Conservation (phyloP, 805 yeast species). For the Clavispora asparagi region DNA sequence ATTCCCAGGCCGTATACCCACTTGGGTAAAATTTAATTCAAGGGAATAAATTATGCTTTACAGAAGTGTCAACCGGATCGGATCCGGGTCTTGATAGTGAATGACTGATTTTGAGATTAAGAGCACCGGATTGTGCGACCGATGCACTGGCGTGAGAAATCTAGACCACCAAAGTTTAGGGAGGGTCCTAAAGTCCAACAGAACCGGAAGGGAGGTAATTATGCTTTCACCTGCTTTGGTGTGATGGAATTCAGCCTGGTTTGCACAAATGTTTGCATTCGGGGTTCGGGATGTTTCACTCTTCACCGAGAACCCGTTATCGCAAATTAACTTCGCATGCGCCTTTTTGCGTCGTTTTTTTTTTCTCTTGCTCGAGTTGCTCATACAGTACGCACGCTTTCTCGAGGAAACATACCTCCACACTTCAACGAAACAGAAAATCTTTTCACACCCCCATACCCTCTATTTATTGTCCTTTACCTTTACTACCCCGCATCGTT, state of each 20-base stretch:
- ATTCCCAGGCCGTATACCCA: too few relatives aligned
- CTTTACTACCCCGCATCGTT: too few relatives aligned
- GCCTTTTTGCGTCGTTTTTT: not conserved
- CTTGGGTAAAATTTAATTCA: too few relatives aligned
- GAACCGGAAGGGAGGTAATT: too few relatives aligned
- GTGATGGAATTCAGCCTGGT: too few relatives aligned
- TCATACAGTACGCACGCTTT: not conserved
- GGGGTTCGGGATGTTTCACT: not conserved
- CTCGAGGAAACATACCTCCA: not conserved
- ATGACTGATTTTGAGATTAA: not conserved
- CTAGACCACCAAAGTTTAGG: not conserved
- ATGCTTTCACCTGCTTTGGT: too few relatives aligned
- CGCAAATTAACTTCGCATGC: not conserved
- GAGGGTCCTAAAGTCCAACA: not conserved
- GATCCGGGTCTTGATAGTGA: not conserved
- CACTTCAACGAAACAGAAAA: not conserved
- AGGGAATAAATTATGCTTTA: too few relatives aligned
- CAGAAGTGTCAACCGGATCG: not conserved
- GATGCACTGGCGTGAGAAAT: not conserved
- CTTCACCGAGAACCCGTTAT: not conserved
- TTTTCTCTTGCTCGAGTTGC: not conserved
- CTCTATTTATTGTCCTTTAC: not conserved
- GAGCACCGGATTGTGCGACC: not conserved
- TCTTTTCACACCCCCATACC: not conserved
- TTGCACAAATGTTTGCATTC: not conserved